Evolutionary conservation across 139 green algal species (phyloP).

Genomic region (Parachlorella kessleri): DNA sequence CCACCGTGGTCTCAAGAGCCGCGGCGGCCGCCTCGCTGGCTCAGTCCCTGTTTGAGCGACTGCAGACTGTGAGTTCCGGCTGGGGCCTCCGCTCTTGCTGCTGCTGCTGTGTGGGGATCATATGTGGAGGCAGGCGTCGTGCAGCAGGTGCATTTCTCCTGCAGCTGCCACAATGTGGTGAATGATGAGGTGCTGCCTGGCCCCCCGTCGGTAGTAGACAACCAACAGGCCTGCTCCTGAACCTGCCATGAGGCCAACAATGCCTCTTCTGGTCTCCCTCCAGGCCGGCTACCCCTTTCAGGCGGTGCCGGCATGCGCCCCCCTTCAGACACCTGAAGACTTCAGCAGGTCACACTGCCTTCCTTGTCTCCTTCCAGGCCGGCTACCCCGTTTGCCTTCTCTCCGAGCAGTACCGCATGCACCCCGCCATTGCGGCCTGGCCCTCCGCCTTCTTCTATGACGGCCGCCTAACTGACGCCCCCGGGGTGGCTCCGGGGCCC

Average conservation of each 20-base stretch:
- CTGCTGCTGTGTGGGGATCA: too few species aligned
- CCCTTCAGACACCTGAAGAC: too few species aligned
- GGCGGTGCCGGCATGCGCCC: too few species aligned
- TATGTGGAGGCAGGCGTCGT: too few species aligned
- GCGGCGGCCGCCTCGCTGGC: constrained; percentile 67
- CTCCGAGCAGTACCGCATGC: constrained; percentile 94
- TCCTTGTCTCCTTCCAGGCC: constrained; percentile 67
- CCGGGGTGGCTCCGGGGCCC: constrained; percentile 28
- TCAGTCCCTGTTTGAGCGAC: constrained; percentile 85
- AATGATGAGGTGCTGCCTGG: background rate
- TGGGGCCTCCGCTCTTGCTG: too few species aligned
- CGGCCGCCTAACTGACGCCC: constrained; percentile 44
- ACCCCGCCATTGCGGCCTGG: constrained; percentile 72
- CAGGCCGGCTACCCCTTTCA: too few species aligned
- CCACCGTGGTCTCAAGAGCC: constrained; percentile 74
- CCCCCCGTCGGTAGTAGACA: too few species aligned
- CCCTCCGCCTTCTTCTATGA: constrained; percentile 67
- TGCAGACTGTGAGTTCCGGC: constrained; percentile 46
- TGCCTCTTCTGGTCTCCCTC: background rate
- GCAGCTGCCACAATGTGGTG: too few species aligned
- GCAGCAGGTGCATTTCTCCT: too few species aligned
- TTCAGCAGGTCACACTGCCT: too few species aligned
- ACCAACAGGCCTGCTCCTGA: too few species aligned
- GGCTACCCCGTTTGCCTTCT: constrained; percentile 73
- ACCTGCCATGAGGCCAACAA: too few species aligned